A percentile compares a stretch with the other conserved stretches of the same genome.
Conservation (phyloP, 345 rosid species). For the Lenwebbia sp. region DNA sequence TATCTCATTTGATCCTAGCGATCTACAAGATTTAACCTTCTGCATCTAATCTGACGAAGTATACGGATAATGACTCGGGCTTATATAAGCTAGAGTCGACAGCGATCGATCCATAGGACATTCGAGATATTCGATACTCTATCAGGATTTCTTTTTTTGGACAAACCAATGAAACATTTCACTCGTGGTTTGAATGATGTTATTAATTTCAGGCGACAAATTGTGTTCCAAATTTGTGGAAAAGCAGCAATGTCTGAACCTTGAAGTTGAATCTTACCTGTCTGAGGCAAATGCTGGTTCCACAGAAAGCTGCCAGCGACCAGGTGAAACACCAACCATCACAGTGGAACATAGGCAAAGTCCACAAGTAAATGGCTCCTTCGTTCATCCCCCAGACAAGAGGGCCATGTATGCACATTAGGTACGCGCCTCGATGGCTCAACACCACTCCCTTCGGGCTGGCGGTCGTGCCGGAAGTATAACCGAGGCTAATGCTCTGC, state of each 20-base stretch:
- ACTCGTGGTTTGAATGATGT: not conserved
- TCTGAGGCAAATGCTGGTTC: constrained; percentile 2
- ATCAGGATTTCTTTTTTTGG: not conserved
- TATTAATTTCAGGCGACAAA: not conserved
- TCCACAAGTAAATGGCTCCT: constrained; percentile 1
- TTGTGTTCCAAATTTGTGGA: not conserved
- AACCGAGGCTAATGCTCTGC: not conserved
- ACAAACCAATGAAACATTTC: not conserved
- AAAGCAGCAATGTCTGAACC: not conserved
- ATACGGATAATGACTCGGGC: not conserved
- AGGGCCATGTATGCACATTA: not conserved
- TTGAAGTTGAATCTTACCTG: not conserved
- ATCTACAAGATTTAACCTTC: not conserved
- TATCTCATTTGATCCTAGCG: not conserved
- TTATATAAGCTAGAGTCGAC: not conserved
- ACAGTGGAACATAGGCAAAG: constrained; percentile 3
- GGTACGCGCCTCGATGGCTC: constrained; percentile 1
- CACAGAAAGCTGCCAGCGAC: not conserved
- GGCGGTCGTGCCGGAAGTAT: constrained; percentile 8
- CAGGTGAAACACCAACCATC: constrained; percentile 5
- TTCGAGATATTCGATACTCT: not conserved
- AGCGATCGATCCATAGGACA: not conserved
- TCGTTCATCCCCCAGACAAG: not conserved
- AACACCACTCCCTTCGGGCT: not conserved
- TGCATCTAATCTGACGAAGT: not conserved